A percentile compares a stretch with the other conserved stretches of the same genome.
phyloP scores from a whole-genome alignment of 192 early-diverging fungal genomes.

The Bifiguratus adelaidae region DNA sequence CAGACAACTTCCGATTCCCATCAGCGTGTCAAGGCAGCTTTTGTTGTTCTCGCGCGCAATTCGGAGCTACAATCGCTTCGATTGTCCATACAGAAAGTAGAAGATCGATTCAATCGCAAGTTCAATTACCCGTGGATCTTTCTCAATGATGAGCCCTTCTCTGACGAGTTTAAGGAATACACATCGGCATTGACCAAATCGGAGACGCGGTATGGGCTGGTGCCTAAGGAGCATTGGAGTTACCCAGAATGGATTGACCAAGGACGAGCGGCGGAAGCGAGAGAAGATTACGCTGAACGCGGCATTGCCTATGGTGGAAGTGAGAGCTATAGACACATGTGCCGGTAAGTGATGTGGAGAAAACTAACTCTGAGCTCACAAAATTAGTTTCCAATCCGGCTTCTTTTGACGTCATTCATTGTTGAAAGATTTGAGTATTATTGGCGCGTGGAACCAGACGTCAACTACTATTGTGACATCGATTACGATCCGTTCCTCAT shows the following conservation, averaged over 20 bases:
- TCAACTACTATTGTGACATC: slow-evolving; percentile 42
- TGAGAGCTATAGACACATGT: slow-evolving; percentile 48
- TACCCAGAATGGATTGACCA: slow-evolving; percentile 67
- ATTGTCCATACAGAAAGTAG: slow-evolving; percentile 49
- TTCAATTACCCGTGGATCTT: slow-evolving; percentile 85
- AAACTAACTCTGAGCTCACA: too few species aligned
- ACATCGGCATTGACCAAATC: slow-evolving; percentile 40
- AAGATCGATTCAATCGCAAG: slow-evolving; percentile 69
- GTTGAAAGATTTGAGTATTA: slow-evolving; percentile 39
- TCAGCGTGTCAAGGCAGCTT: slow-evolving; percentile 53
- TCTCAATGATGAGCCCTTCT: slow-evolving; percentile 70
- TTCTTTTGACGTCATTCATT: slow-evolving; percentile 41
- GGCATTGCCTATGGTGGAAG: slow-evolving; percentile 51
- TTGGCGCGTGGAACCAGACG: slow-evolving; percentile 48
- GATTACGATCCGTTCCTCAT: slow-evolving; percentile 44
- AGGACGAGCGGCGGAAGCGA: slow-evolving; percentile 33
- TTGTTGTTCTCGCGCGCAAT: slow-evolving; percentile 72
- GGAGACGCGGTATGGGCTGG: slow-evolving; percentile 44
- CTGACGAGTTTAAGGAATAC: slow-evolving; percentile 47
- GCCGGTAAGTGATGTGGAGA: slow-evolving; percentile 2
- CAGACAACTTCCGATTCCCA: too few species aligned
- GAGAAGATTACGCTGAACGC: slow-evolving; percentile 35
- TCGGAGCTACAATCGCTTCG: slow-evolving; percentile 47
- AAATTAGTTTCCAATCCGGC: slow-evolving; percentile 44
- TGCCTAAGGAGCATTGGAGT: slow-evolving; percentile 51